A percentile compares a stretch with the other conserved stretches of the same genome.
Evolutionary conservation across 164 flowering plant species (phyloP).

Genomic region (Echeveria elegans): DNA sequence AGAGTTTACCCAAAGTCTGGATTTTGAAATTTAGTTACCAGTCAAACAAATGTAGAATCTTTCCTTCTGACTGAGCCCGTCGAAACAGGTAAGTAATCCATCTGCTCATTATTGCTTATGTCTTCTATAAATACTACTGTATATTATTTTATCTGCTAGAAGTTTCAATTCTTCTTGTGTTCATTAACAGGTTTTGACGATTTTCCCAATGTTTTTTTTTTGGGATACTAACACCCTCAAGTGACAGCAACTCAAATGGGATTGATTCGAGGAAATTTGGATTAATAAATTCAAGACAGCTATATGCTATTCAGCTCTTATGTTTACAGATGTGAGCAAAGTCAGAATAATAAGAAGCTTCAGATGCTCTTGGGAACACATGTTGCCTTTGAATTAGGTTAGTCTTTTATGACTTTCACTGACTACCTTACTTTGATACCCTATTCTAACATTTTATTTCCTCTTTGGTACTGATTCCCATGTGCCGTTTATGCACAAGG

Average conservation of each 20-base stretch:
- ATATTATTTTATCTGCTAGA: background rate
- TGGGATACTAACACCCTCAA: background rate
- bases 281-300: background rate
- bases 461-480: slow-evolving; percentile 5
- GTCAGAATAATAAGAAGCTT: slow-evolving; percentile 7
- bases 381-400: no score
- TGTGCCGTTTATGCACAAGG: background rate
- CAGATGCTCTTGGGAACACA: slow-evolving; percentile 8
- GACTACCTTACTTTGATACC: background rate
- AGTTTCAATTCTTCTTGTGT: slow-evolving; percentile 8
- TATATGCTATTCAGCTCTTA: background rate
- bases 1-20: background rate
- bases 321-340: background rate
- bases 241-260: background rate
- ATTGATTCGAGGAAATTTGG: background rate
- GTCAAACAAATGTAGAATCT: background rate
- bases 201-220: slow-evolving; percentile 2
- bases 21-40: background rate
- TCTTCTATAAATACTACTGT: background rate
- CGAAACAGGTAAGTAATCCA: background rate
- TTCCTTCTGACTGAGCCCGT: slow-evolving; percentile 1
- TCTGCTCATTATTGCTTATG: background rate
- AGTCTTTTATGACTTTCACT: slow-evolving; percentile 1
- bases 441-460: slow-evolving; percentile 2
- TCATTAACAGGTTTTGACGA: slow-evolving; percentile 2